Base-by-base conservation (phyloP, 352 stramenopile species). In the Peronospora belbahrii region DNA sequence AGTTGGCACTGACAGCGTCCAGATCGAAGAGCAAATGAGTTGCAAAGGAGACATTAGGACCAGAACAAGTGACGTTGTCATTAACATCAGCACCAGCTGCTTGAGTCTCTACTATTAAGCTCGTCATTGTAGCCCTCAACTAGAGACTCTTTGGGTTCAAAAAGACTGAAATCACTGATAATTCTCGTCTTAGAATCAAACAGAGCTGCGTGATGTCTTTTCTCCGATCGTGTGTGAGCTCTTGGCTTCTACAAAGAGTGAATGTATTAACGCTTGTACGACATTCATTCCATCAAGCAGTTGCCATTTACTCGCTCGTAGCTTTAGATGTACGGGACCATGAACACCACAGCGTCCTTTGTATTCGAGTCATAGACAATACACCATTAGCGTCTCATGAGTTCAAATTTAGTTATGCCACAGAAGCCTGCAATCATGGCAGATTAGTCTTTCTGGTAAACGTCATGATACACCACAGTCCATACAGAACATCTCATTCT, bases 1-100 rank as follows among this genome's bases (percentile, higher is more conserved):
- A 85, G 19, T 66, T 51, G 6, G 51, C 53, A 20, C 65, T 67
- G 3, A 92, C 80, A 1, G 82, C 72, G 13, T 89, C 74, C 15
- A 89, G 36, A 36, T 83, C 82, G 47, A 89, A 92, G 38, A 92
- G 68, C 18, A 92, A 59, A 41, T 88, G 75, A 1, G 75, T 85
- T 24, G 80, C 74, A 31, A 89, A 92, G 13, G 66, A 81, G 27
- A 76, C 42, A 37, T 77, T 61, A 2, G 57, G 40, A 42, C 48
- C 52, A 18, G 30, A 48, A 23, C 10, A 14, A 23, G 27, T 2
- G 6, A n/a, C 10, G n/a, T 23, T 31, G 4, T 39, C 42, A 3
- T 15, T 14, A 14, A 22, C 22, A 43, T 3, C 20, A 23, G 18
- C 30, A 19, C n/a, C 17, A 23, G 6, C n/a, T 23, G 22, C 40